These are phyloP conservation scores for Gilbertella persicaria DNA, from an alignment of 371 early-diverging fungal genomes.

Conservation along the genomic window DNA sequence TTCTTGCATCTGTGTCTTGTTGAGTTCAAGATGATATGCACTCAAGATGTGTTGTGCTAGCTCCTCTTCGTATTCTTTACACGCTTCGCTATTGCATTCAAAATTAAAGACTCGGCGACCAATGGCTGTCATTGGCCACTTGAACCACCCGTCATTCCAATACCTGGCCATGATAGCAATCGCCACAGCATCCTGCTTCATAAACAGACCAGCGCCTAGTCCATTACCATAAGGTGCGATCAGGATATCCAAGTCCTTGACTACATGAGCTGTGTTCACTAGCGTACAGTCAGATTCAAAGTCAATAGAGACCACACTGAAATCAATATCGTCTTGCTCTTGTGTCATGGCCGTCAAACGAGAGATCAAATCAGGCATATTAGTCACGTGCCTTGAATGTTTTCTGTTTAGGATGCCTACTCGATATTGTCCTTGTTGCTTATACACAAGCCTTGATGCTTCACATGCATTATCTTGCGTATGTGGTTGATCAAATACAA, in stretches of 20 bases:
- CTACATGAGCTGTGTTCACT: slow-evolving; percentile 39
- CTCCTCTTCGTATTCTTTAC: slow-evolving; percentile 13
- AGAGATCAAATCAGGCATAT: slow-evolving; percentile 31
- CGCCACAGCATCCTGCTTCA: slow-evolving; percentile 34
- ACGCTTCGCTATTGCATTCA: slow-evolving; percentile 11
- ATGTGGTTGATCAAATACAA: slow-evolving; percentile 22
- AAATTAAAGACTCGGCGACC: slow-evolving; percentile 47
- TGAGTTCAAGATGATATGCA: background rate
- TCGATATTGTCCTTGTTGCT: background rate
- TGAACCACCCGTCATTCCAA: slow-evolving; percentile 53
- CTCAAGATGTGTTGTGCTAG: slow-evolving; percentile 2
- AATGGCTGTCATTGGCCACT: slow-evolving; percentile 44
- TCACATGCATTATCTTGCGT: slow-evolving; percentile 12
- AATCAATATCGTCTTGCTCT: slow-evolving; percentile 24
- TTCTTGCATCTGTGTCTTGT: slow-evolving; percentile 9
- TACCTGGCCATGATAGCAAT: slow-evolving; percentile 42
- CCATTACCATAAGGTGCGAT: slow-evolving; percentile 50
- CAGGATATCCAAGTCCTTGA: slow-evolving; percentile 46
- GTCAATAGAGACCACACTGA: slow-evolving; percentile 6
- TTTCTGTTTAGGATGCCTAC: slow-evolving; percentile 33
- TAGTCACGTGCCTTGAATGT: slow-evolving; percentile 35
- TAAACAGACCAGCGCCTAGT: slow-evolving; percentile 50
- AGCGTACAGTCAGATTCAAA: slow-evolving; percentile 51
- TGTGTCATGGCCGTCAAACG: slow-evolving; percentile 22
- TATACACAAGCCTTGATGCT: background rate